Conservation (phyloP, 225 moss, liverwort and hornwort species). For the Rhytidiadelphus loreus region DNA sequence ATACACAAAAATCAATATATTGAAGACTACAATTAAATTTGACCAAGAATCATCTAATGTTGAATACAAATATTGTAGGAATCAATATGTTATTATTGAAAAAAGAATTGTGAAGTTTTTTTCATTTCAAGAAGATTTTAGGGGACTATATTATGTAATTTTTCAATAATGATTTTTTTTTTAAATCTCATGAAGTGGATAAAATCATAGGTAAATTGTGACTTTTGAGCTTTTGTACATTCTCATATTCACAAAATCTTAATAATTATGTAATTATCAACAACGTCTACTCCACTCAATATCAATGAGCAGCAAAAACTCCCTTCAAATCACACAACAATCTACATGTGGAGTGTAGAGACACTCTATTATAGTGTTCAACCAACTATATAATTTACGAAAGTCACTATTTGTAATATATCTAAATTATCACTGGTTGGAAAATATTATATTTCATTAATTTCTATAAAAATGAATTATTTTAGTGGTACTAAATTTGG, state of each 20-base stretch:
- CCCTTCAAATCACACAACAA: background rate
- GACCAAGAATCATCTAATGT: background rate
- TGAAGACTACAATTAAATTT: background rate
- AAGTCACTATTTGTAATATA: background rate
- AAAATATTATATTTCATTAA: background rate
- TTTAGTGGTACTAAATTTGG: background rate
- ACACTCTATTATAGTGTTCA: background rate
- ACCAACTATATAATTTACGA: background rate
- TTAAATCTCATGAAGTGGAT: background rate
- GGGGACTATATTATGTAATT: background rate
- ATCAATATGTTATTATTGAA: background rate
- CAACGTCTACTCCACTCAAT: background rate
- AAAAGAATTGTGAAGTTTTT: no score
- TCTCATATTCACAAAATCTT: background rate
- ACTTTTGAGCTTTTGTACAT: background rate
- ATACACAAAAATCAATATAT: background rate
- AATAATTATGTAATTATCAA: background rate
- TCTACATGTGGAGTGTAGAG: background rate
- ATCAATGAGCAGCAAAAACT: background rate
- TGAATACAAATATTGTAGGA: rapidly evolving
- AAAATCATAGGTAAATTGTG: background rate
- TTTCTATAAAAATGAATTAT: background rate
- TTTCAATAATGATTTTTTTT: no score
- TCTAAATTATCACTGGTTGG: rapidly evolving
- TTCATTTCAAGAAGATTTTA: background rate